Evolutionary conservation across 306 rosid genomes (phyloP), one percentile per base, ranked within the genome.

Genomic region (Acmispon strigosus): DNA sequence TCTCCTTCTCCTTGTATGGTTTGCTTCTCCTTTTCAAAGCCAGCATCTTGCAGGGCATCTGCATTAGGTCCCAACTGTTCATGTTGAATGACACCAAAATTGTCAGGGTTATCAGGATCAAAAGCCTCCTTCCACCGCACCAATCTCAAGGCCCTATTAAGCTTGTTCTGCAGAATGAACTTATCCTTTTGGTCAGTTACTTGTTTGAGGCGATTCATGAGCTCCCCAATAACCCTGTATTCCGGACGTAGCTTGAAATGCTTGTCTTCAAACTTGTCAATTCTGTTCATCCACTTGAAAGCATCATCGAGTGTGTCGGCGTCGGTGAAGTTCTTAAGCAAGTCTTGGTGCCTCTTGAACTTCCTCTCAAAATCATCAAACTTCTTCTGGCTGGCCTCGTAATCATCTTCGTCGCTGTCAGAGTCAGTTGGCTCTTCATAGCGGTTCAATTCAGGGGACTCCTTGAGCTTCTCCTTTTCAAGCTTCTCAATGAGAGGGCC

Each of bases 61-160:
- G 50, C 88, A 7, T 80, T 39, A 49, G 79, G 74, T 47, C 77
- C 92, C 27, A 22, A 70, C 74, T 82, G 77, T 70, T 80, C 86
- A 1, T 65, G 83, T 17, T 88, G 88, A 84, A 93, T 78, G 43
- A 87, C 73, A 14, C 92, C 96, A 27, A 81, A 94, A 80, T 94
- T 90, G 78, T 89, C 90, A 70, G 95, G 95, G 83, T 82, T 66
- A 22, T 90, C 85, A 43, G 98, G 98, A 80, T 94, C 97, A 81
- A 81, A 87, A 43, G 94, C 90, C 60, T 90, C 98, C 80, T 81
- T 89, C 97, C 97, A 89, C 58, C 83, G 83, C 76, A 91, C 88
- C 85, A 90, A 57, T 73, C 97, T 85, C 88, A 81, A 67, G 14
- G 95, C 96, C 80, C 98, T 90, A 64, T 90, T 94, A 15, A 94